Evolutionary conservation across 2,329 filamentous ascomycete species (phyloP), one percentile per base, ranked within the genome.

Genomic region (Aspergillus brunneoviolaceus): DNA sequence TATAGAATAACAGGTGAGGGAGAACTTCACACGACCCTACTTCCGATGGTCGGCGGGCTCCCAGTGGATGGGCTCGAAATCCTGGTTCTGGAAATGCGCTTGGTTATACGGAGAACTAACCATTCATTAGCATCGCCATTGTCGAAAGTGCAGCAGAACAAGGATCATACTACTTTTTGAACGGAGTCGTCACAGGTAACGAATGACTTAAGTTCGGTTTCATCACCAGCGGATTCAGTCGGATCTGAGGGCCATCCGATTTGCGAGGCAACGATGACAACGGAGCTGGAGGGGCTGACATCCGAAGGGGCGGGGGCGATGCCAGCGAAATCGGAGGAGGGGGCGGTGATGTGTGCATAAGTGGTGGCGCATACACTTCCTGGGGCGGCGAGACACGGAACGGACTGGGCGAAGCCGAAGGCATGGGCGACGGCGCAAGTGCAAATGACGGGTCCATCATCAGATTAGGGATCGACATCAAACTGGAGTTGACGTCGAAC

Each of bases 21-120:
- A 21, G 19, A 14, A 55, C 25, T 27, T 48, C 39, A 39, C 35
- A 35, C 16, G 19, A 19, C 29, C 45, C 6, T 25, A 59, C 68
- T 69, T 68, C 71, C 73, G 55, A 72, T 67, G 57, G 68, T 79
- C 75, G 52, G 70, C 72, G n/a, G 77, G 77, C 47, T 75, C 75
- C 73, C 75, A 80, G 59, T 79, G 77, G 35, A 77, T 75, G 14
- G 78, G 78, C 60, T 81, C 73, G 58, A 81, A 79, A 57, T 81
- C 72, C 33, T 75, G 69, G 62, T 81, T 77, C 57, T 77, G 73
- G 66, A 80, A 80, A 67, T 81, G 76, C 49, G 78, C 76, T 62
- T 78, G 75, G 63, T 79, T 78, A 70, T 77, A 75, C 9, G 77
- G 74, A 11, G 77, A 80, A 61, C 78, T 80, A 57, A 47, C 27